Evolutionary conservation across 2,329 filamentous ascomycete species (phyloP).

Genomic region (Neonectria sp.): DNA sequence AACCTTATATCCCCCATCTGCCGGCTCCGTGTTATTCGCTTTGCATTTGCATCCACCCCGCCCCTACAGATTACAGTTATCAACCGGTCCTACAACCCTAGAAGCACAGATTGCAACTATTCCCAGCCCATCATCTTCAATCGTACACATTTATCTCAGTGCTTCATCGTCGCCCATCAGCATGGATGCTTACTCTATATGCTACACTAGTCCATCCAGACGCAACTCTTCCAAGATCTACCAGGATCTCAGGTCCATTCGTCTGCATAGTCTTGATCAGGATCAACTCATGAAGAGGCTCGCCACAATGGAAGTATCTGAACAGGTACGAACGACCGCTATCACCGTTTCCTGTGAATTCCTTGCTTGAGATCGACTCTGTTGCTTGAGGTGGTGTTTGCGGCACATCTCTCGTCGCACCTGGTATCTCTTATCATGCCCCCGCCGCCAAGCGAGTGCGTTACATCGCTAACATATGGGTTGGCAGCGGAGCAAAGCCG

Average conservation of each 20-base stretch:
- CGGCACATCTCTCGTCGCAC: slow-evolving; percentile 7
- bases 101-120: slow-evolving; percentile 38
- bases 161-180: slow-evolving; percentile 14
- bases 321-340: slow-evolving; percentile 52
- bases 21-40: slow-evolving; percentile 18
- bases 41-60: slow-evolving; percentile 17
- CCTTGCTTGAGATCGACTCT: not conserved
- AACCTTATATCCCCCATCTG: slow-evolving; percentile 42
- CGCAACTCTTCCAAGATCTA: slow-evolving; percentile 64
- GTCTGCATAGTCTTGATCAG: slow-evolving; percentile 53
- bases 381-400: slow-evolving; percentile 3
- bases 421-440: slow-evolving; percentile 19
- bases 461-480: slow-evolving; percentile 42
- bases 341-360: not conserved
- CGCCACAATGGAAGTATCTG: slow-evolving; percentile 50
- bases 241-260: slow-evolving; percentile 63
- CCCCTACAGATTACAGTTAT: slow-evolving; percentile 24
- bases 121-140: slow-evolving; percentile 4
- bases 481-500: slow-evolving; percentile 39
- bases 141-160: slow-evolving; percentile 18
- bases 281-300: slow-evolving; percentile 50
- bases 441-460: slow-evolving; percentile 38
- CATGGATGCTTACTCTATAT: slow-evolving; percentile 70
- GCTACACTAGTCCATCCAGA: slow-evolving; percentile 60
- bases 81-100: slow-evolving; percentile 27